Conservation (phyloP, 1,284 basidiomycete genomes). For the Ceratobasidium theobromae region DNA sequence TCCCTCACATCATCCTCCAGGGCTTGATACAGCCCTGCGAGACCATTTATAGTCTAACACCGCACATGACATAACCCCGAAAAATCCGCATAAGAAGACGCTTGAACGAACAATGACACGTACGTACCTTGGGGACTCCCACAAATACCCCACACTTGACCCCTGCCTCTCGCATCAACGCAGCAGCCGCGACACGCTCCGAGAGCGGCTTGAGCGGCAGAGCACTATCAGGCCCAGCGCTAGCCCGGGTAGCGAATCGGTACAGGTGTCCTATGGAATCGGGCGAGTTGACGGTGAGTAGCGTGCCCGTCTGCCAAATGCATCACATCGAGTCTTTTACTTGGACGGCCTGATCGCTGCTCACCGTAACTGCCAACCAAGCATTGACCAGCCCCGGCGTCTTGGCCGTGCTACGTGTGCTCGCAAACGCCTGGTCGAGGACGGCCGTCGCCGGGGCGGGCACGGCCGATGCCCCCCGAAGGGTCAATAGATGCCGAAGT, state of each 20-base stretch:
- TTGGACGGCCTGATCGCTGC: slow-evolving; percentile 38
- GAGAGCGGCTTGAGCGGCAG: slow-evolving; percentile 47
- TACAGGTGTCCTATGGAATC: slow-evolving; percentile 76
- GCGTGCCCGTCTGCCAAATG: slow-evolving; percentile 66
- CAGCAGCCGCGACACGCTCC: slow-evolving; percentile 63
- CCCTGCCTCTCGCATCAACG: slow-evolving; percentile 88
- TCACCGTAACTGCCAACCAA: slow-evolving; percentile 80
- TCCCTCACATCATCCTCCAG: slow-evolving; percentile 78
- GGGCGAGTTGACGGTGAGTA: slow-evolving; percentile 83
- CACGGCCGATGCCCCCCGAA: slow-evolving; percentile 27
- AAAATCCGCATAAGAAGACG: slow-evolving; percentile 32
- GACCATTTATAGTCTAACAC: slow-evolving; percentile 74
- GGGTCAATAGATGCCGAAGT: slow-evolving; percentile 21
- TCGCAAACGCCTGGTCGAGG: slow-evolving; percentile 9
- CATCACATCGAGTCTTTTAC: not conserved
- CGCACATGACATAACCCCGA: slow-evolving; percentile 33
- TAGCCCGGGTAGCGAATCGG: slow-evolving; percentile 64
- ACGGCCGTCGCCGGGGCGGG: slow-evolving; percentile 6
- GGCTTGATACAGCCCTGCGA: slow-evolving; percentile 71
- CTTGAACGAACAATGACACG: not conserved
- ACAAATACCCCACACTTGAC: slow-evolving; percentile 93
- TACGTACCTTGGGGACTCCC: slow-evolving; percentile 81
- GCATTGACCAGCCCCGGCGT: slow-evolving; percentile 14
- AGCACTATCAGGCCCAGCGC: not conserved
- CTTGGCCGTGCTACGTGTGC: slow-evolving; percentile 8